Base-by-base conservation (phyloP, 75 land plant species). In the Pinus taeda region DNA sequence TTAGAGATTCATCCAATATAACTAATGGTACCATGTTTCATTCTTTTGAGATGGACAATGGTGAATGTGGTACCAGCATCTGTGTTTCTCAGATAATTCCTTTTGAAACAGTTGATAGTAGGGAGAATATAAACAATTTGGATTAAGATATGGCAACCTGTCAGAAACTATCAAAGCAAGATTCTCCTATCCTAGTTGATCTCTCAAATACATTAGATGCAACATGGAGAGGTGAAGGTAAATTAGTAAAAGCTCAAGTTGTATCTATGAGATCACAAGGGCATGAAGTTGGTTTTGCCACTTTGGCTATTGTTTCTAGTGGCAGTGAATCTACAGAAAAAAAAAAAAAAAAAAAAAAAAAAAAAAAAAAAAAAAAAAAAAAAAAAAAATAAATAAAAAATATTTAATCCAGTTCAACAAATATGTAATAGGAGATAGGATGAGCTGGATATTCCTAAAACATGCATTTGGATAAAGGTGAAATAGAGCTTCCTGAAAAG, bases 391-490 rank as follows among this genome's bases (percentile, higher is more conserved):
- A 13, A 3, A n/a, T 22, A 42, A 49, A 72, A 72, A 17, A 49
- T 42, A n/a, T 72, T 72, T 39, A 13, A 39, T 29, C 57, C 57
- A 12, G 22, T 14, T 39, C 21, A 72, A 49, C 24, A 72, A 72
- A 39, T 14, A n/a, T 39, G 57, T 14, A 45, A 24, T 22, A 42
- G 57, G 26, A 39, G 74, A 5, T 5, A 42, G 18, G 77, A 61
- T 18, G 26, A 56, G 86, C 83, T 79, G 88, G 85, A 78, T 88
- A 88, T 73, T 87, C 82, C 60, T 17, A 81, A 42, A 88, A 84
- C 59, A 14, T 73, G 24, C 83, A 77, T n/a, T n/a, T n/a, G 61
- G 90, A 88, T 62, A 85, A 78, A 78, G 60, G 80, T 14, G 61
- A 15, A 29, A 83, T 62, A 85, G 83, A 79, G 57, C 58, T 82